Conservation (phyloP, 1,139 yeast species). For the Taphrina flavorubra region DNA sequence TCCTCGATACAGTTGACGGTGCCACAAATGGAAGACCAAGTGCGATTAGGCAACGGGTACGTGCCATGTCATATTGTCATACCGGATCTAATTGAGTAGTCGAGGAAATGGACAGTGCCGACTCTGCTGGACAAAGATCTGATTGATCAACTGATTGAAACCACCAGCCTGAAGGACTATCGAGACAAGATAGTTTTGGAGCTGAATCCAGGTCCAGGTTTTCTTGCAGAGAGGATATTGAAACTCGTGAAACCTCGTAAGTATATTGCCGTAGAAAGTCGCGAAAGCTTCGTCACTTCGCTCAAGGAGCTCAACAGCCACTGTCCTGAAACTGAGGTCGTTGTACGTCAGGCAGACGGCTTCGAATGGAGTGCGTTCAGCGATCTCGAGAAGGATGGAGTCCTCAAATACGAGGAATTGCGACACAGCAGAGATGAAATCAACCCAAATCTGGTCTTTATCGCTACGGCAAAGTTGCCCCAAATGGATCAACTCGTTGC, state of each 20-base stretch:
- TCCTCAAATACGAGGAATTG: constrained; percentile 6
- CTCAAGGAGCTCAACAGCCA: constrained; percentile 2
- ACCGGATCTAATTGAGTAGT: not conserved
- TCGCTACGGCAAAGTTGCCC: constrained; percentile 13
- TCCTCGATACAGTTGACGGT: not conserved
- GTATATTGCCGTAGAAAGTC: constrained; percentile 26
- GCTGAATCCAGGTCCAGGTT: constrained; percentile 38
- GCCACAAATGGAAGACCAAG: not conserved
- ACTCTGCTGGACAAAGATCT: constrained; percentile 6
- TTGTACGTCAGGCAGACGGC: constrained; percentile 19
- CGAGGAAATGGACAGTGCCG: constrained; percentile 26
- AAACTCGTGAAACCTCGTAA: constrained; percentile 18
- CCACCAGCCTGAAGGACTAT: constrained; percentile 4
- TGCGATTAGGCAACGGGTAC: constrained; percentile 5
- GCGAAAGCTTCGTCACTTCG: constrained; percentile 7
- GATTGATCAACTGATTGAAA: constrained; percentile 3
- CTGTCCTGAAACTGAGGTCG: not conserved
- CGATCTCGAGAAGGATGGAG: constrained; percentile 17
- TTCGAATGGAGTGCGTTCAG: constrained; percentile 29
- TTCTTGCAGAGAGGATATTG: constrained; percentile 24
- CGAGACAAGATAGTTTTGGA: constrained; percentile 22
- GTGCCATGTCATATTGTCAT: not conserved
- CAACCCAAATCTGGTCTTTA: constrained; percentile 31
- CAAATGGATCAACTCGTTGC: constrained; percentile 31
- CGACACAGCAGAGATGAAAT: constrained; percentile 18